phyloP scores from a whole-genome alignment of 2,329 filamentous ascomycete genomes.

The Aspergillus quadricinctus region DNA sequence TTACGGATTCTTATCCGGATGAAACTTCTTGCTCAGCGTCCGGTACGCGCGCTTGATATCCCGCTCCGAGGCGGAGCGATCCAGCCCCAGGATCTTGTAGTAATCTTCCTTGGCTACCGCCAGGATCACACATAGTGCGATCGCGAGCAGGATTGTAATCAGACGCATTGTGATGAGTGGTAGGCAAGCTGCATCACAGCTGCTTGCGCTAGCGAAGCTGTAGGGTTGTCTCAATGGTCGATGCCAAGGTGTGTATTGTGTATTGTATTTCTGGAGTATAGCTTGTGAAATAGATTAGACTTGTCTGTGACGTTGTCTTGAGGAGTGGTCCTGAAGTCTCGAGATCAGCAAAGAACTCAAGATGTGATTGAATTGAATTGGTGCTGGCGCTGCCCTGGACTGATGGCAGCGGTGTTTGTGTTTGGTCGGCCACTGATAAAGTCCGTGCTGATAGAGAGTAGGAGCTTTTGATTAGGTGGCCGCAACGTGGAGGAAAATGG shows the following conservation, averaged over 20 bases:
- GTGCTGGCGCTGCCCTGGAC: slow-evolving; percentile 1
- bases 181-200: not conserved
- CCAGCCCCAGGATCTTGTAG: slow-evolving; percentile 71
- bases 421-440: not conserved
- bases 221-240: too few species aligned
- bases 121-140: slow-evolving; percentile 36
- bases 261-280: not conserved
- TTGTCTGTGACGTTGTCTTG: not conserved
- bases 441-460: not conserved
- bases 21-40: slow-evolving; percentile 87
- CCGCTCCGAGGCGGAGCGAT: slow-evolving; percentile 72
- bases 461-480: slow-evolving; percentile 21
- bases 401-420: slow-evolving; percentile 1
- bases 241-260: not conserved
- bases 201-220: not conserved
- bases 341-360: slow-evolving; percentile 8
- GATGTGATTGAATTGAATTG: not conserved
- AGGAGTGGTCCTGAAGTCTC: not conserved
- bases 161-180: slow-evolving; percentile 29
- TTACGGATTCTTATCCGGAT: slow-evolving; percentile 97
- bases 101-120: slow-evolving; percentile 43
- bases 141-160: slow-evolving; percentile 26
- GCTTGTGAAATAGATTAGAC: not conserved
- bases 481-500: slow-evolving; percentile 11
- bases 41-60: slow-evolving; percentile 94